phyloP scores from a whole-genome alignment of 345 rosid genomes.

The Anacardium occidentale region DNA sequence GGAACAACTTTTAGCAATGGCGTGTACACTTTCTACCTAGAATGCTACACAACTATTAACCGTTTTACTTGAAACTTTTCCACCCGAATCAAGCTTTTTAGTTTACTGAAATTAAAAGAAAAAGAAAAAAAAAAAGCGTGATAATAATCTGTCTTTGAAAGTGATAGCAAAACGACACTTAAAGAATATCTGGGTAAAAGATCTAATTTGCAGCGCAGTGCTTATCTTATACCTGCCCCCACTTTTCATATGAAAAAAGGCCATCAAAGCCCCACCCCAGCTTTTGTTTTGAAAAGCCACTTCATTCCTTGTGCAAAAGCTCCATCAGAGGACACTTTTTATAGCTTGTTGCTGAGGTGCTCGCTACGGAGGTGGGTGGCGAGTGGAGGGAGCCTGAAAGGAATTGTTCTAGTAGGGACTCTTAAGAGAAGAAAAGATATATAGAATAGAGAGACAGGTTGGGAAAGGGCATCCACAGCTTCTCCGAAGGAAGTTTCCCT shows the following conservation, averaged over 20 bases:
- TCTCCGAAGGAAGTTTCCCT: slow-evolving; percentile 12
- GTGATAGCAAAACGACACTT: neutral
- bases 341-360: neutral
- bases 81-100: neutral
- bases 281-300: no score
- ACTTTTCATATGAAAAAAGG: neutral
- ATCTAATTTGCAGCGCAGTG: neutral
- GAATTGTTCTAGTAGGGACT: no score
- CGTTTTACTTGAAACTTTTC: no score
- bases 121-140: neutral
- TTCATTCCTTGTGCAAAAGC: neutral
- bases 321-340: no score
- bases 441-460: neutral
- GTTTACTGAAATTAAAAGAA: no score
- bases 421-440: no score
- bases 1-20: no score
- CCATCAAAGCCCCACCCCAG: no score
- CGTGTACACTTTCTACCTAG: no score
- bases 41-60: no score
- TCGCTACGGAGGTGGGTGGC: neutral
- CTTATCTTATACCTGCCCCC: slow-evolving; percentile 10
- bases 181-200: slow-evolving; percentile 3
- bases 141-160: slow-evolving; percentile 9
- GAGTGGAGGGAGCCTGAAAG: neutral
- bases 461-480: slow-evolving; percentile 12